Conservation (phyloP, 108 stramenopile genomes). For the Pseudonitzschia pungens region DNA sequence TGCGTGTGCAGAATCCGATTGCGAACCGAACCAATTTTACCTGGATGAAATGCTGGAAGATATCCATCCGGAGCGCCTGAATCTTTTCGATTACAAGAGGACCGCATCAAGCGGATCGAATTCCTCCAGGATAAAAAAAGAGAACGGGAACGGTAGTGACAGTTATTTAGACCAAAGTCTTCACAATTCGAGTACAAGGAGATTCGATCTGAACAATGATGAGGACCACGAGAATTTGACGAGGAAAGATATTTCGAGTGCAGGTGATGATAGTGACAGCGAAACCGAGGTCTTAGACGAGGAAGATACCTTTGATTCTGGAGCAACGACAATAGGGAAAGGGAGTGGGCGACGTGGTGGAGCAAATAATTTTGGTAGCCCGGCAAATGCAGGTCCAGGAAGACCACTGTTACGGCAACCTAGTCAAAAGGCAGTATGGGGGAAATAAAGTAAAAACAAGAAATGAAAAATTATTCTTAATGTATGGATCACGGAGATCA, state of each 20-base stretch:
- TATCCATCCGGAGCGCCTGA: conserved; percentile 4
- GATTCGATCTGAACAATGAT: neutral
- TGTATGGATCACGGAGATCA: too few relatives aligned
- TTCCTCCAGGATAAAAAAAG: conserved; percentile 14
- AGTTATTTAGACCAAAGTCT: neutral
- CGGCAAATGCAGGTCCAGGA: neutral
- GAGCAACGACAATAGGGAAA: neutral
- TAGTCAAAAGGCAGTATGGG: conserved; percentile 15
- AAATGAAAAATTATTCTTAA: neutral
- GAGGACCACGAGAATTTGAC: neutral
- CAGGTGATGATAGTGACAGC: neutral
- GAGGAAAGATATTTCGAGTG: neutral
- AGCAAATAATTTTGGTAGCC: neutral
- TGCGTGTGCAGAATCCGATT: conserved; percentile 7
- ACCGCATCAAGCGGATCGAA: neutral
- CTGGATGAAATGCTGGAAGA: conserved; percentile 19
- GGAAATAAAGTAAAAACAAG: conserved; percentile 7
- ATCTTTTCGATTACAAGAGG: neutral
- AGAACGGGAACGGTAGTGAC: neutral
- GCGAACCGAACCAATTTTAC: conserved; percentile 14
- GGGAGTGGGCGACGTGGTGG: neutral
- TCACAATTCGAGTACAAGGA: neutral
- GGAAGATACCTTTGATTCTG: neutral
- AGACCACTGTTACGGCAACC: conserved; percentile 11
- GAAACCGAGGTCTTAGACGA: neutral